Percentiles rank a stretch among this genome's conserved stretches.
These are phyloP conservation scores for Chimonanthus salicifolius DNA, from an alignment of 164 flowering plant species.

Conservation along the genomic window DNA sequence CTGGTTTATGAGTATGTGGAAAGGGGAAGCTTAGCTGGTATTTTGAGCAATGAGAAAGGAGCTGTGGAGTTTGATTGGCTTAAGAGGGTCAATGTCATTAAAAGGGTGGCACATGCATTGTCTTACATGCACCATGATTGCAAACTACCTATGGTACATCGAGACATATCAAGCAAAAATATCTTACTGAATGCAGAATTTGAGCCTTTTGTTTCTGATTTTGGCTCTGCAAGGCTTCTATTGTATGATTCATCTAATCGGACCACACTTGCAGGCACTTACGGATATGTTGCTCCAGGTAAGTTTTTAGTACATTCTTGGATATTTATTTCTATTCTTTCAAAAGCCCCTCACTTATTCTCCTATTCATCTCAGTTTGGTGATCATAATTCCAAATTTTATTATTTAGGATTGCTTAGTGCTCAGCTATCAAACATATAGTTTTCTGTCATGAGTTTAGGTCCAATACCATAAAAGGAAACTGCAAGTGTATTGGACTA, in stretches of 20 bases:
- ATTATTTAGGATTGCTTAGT: too few species aligned
- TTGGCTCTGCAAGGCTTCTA: constrained; percentile 3
- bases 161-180: constrained; percentile 50
- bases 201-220: constrained; percentile 1
- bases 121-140: constrained; percentile 4
- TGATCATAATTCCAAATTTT: too few species aligned
- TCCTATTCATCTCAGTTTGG: too few species aligned
- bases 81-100: constrained; percentile 1
- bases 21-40: neutral
- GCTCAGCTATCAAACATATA: too few species aligned
- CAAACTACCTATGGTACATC: constrained; percentile 45
- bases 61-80: neutral
- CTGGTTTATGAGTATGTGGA: constrained; percentile 4
- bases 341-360: too few species aligned
- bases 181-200: constrained; percentile 27
- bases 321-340: neutral
- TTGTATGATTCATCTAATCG: neutral
- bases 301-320: neutral
- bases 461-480: neutral
- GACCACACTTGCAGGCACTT: constrained; percentile 5
- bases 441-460: neutral
- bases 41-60: neutral
- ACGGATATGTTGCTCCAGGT: constrained; percentile 7
- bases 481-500: neutral
- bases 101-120: neutral